Percentiles rank a stretch among this genome's conserved stretches.
Conservation (phyloP, 2,329 filamentous ascomycete genomes). For the Botryotinia narcissicola region DNA sequence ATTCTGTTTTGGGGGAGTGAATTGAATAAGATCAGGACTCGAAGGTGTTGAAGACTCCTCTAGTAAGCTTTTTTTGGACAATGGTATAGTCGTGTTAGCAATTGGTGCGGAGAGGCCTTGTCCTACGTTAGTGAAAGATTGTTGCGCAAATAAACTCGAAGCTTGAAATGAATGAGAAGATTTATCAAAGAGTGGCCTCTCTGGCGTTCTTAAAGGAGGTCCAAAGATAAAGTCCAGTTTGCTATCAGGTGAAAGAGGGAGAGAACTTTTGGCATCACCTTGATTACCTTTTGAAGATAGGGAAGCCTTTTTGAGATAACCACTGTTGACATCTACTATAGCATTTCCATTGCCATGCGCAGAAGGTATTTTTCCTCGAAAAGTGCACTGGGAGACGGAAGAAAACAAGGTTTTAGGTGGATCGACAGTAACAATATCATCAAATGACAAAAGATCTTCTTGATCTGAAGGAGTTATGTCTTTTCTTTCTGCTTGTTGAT, state of each 20-base stretch:
- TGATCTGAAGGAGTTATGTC: not conserved
- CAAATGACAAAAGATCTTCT: not conserved
- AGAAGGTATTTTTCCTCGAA: not conserved
- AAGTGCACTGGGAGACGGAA: not conserved
- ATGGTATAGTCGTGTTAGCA: not conserved
- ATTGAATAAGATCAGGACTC: conserved; percentile 7
- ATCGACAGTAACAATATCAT: not conserved
- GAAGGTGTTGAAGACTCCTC: not conserved
- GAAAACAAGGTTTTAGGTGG: not conserved
- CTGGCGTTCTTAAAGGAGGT: not conserved
- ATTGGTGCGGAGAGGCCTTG: not conserved
- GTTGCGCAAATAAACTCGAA: not conserved
- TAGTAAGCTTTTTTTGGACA: not conserved
- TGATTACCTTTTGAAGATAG: conserved; percentile 1
- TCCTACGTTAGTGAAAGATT: not conserved
- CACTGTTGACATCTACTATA: not conserved
- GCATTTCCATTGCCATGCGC: not conserved
- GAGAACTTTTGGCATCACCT: conserved; percentile 2
- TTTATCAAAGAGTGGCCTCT: not conserved
- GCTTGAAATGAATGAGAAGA: not conserved
- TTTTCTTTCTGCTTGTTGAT: not conserved
- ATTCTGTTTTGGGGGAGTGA: conserved; percentile 2
- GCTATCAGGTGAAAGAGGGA: no score
- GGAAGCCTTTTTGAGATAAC: not conserved
- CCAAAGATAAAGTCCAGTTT: not conserved